Conservation (phyloP, 2,329 filamentous ascomycete genomes). For the Microdochium paspali region DNA sequence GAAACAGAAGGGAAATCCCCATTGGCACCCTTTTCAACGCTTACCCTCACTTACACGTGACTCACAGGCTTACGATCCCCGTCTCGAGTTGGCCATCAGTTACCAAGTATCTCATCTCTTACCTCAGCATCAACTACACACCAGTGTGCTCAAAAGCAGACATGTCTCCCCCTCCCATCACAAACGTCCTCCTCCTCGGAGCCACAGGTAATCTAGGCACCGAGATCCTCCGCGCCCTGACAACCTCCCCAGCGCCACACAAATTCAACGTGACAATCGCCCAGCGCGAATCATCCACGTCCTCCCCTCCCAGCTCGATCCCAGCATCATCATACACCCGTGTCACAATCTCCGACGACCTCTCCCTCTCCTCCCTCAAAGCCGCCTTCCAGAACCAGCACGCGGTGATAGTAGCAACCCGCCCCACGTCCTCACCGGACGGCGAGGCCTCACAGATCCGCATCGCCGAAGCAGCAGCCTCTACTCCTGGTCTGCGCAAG, state of each 20-base stretch:
- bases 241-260: conserved; percentile 9
- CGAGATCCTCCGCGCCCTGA: conserved; percentile 20
- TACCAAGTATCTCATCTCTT: no score
- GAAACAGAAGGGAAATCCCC: no score
- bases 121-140: no score
- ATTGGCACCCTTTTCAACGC: no score
- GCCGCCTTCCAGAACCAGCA: conserved; percentile 22
- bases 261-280: conserved; percentile 22
- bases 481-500: conserved; percentile 22
- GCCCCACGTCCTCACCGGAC: conserved; percentile 7
- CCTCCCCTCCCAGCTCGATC: conserved; percentile 6
- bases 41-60: no score
- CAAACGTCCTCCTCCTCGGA: conserved; percentile 26
- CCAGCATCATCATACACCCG: conserved; percentile 1
- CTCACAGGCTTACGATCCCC: no score
- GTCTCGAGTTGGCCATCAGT: no score
- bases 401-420: conserved; percentile 25
- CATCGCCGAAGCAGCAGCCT: conserved; percentile 23
- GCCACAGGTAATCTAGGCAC: conserved; percentile 26
- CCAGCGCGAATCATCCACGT: conserved; percentile 21
- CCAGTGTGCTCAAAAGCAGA: no score
- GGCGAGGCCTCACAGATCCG: conserved; percentile 20
- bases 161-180: conserved; percentile 8
- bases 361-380: conserved; percentile 19
- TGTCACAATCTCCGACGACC: conserved; percentile 18